Conservation (phyloP, 139 green algal species). For the Nannochloris sp. region DNA sequence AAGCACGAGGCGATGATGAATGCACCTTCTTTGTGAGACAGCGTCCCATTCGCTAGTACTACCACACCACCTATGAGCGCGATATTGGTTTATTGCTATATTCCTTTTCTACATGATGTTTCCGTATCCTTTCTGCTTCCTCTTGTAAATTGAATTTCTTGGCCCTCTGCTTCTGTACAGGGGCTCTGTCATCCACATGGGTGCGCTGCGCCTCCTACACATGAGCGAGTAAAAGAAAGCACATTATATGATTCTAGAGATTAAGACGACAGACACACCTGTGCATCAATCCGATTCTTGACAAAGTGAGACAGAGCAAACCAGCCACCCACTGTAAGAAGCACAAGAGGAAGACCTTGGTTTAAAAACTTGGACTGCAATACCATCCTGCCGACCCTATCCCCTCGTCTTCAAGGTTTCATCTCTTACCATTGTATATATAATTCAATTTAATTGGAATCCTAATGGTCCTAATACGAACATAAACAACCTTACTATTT, state of each 20-base stretch:
- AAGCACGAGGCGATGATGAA: not conserved
- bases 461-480: no score
- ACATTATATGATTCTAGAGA: not conserved
- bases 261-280: slow-evolving; percentile 5
- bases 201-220: slow-evolving; percentile 23
- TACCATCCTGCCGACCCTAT: not conserved
- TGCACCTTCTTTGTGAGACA: slow-evolving; percentile 9
- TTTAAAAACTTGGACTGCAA: slow-evolving; percentile 21
- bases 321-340: slow-evolving; percentile 24
- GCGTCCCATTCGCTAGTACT: not conserved
- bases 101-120: not conserved
- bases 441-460: no score
- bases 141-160: slow-evolving; percentile 31
- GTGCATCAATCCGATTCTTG: slow-evolving; percentile 18
- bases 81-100: slow-evolving; percentile 2
- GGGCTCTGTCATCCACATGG: slow-evolving; percentile 17
- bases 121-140: slow-evolving; percentile 10
- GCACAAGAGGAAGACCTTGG: slow-evolving; percentile 19
- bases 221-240: not conserved
- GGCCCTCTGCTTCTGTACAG: slow-evolving; percentile 26
- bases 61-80: not conserved
- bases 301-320: slow-evolving; percentile 15
- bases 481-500: no score
- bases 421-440: no score
- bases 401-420: no score